Base-by-base conservation (phyloP, 2,329 filamentous ascomycete genomes). In the Orbilia brochopaga region DNA sequence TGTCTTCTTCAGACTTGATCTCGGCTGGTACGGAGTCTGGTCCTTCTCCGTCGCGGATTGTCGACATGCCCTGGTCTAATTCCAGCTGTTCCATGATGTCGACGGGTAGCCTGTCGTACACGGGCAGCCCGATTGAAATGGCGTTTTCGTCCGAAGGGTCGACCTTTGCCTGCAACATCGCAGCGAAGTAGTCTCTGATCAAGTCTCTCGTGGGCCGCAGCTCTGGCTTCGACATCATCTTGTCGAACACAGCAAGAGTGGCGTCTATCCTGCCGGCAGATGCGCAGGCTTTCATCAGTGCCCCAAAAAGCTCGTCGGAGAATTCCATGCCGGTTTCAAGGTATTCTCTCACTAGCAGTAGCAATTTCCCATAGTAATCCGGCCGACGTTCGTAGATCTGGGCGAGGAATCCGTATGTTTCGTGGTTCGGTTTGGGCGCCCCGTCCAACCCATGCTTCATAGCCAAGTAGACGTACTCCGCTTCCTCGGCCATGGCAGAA, bases 401-500 rank as follows among this genome's bases (percentile, higher is more conserved):
- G 2, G 60, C 51, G 3, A 64, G 27, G 27, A 35, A 37, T 11
- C 51, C 60, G 15, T 64, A 64, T 1, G 51, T 64, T 6, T 55
- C 60, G 27, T 35, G n/a, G 19, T 64, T 51, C 2, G 60, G 60
- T 8, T 15, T 10, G 6, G 60, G 60, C 17, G 60, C 51, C 8
- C 44, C 52, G 13, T 51, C 23, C 2, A 30, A 7, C 17, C 27
- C 11, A 27, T 64, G 19, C 23, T 56, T 64, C 60, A 64, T 64
- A 19, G 60, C 60, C 17, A 55, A 51, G 44, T 46, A 56, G 32
- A 64, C 17, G 13, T 64, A 64, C 50, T 64, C 60, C 8, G 60
- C 60, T 51, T 64, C 60, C 42, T 64, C 60, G 3, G 60, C 60
- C 60, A 64, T 56, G n/a, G 30, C 42, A 10, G n/a, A 19, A 3